Percentiles rank a stretch among this genome's conserved stretches.
Conservation (phyloP, 2,329 filamentous ascomycete species). For the Dactylonectria macrodidyma region DNA sequence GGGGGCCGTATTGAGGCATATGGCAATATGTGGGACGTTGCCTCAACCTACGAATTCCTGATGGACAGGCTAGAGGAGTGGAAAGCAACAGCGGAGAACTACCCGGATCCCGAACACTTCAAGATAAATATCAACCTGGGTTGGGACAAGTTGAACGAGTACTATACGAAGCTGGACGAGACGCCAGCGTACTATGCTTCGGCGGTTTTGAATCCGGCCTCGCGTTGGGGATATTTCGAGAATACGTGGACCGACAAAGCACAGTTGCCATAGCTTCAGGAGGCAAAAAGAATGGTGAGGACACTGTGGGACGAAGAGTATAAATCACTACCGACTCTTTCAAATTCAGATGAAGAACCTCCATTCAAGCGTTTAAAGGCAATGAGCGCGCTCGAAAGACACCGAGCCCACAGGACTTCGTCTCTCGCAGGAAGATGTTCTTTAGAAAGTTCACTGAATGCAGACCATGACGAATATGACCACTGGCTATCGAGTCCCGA, state of each 20-base stretch:
- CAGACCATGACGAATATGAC: constrained; percentile 3
- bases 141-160: background rate
- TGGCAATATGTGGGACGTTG: background rate
- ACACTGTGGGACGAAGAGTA: constrained; percentile 7
- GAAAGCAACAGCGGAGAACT: constrained; percentile 7
- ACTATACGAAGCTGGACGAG: constrained; percentile 2
- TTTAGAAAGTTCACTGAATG: background rate
- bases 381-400: constrained; percentile 7
- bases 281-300: constrained; percentile 7
- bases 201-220: background rate
- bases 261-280: background rate
- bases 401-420: constrained; percentile 1
- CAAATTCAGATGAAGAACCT: constrained; percentile 3
- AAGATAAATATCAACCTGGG: constrained; percentile 2
- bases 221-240: constrained; percentile 5
- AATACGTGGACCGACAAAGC: constrained; percentile 3
- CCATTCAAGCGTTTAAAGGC: constrained; percentile 7
- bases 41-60: constrained; percentile 6
- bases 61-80: constrained; percentile 5
- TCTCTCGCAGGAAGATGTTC: constrained; percentile 1
- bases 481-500: background rate
- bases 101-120: constrained; percentile 8
- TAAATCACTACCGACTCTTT: constrained; percentile 9
- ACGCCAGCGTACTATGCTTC: constrained; percentile 11
- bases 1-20: constrained; percentile 2